Evolutionary conservation across 2,329 filamentous ascomycete species (phyloP).

Genomic region (Sclerotiophoma versabilis): DNA sequence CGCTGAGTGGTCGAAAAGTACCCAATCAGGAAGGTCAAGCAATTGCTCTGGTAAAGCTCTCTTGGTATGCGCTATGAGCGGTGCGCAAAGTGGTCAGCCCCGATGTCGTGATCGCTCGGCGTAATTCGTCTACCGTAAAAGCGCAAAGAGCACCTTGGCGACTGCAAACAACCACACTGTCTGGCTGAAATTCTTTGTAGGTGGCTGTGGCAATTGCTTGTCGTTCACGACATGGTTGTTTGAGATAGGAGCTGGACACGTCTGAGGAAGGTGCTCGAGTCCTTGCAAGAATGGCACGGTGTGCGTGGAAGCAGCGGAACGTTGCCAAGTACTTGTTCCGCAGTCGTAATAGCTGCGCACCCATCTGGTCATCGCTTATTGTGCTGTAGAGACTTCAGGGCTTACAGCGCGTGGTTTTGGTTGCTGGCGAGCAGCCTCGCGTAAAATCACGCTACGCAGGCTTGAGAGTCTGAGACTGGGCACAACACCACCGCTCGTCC

Average conservation of each 20-base stretch:
- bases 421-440: no score
- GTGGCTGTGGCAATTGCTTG: slow-evolving; percentile 12
- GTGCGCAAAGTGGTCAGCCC: slow-evolving; percentile 12
- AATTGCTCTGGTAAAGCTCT: slow-evolving; percentile 18
- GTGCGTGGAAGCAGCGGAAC: neutral
- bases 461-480: no score
- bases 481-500: no score
- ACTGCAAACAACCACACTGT: neutral
- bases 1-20: slow-evolving; percentile 19
- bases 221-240: neutral
- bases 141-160: slow-evolving; percentile 20
- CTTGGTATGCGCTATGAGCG: slow-evolving; percentile 32
- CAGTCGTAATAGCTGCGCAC: neutral
- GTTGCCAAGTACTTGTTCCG: neutral
- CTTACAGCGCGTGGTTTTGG: neutral
- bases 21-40: slow-evolving; percentile 41
- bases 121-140: slow-evolving; percentile 23
- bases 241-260: slow-evolving; percentile 1
- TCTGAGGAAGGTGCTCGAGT: slow-evolving; percentile 7
- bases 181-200: slow-evolving; percentile 2
- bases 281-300: neutral
- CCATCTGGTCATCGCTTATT: neutral
- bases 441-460: no score
- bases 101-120: slow-evolving; percentile 40
- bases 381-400: neutral